Evolutionary conservation across 2,329 filamentous ascomycete species (phyloP), one percentile per base, ranked within the genome.

Genomic region (Paecilomyces variotii): DNA sequence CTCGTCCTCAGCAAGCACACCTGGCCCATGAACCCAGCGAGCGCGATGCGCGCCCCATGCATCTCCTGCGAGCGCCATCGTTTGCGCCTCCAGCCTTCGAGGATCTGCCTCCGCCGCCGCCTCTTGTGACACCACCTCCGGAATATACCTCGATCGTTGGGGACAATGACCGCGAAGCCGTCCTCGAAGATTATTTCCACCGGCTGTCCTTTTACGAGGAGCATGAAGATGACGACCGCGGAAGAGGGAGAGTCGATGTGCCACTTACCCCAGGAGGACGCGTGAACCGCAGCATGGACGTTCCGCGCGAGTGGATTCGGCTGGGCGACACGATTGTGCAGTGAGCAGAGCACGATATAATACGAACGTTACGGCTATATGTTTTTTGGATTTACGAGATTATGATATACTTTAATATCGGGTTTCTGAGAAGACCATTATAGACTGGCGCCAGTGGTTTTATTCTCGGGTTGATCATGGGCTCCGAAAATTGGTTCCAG

Each of bases 41-140:
- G 27, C 71, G 77, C 56, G 68, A 75, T 55, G 75, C 80, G 6
- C 83, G 91, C 4, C 91, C 92, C 0, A 95, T 96, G 56, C 92
- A 96, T 71, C 81, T 96, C 1, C 76, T 96, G 32, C 86, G 92
- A 26, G 83, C 85, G 4, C 92, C 92, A 0, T 95, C 90, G 0
- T 96, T 91, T 76, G 91, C 91, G 60, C 92, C 92, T 1, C 91
- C 92, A 0, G 85, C 90, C 0, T 96, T 96, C 68, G 87, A 94
- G 61, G 90, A 90, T 4, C 88, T 95, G 56, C 82, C 86, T 4
- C 86, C 89, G 0, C 89, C 90, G 3, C 88, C 88, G 55, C 85
- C 87, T 0, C 72, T 89, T 14, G 79, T 89, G 63, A 95, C 91
- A 0, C 91, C 91, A 1, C 92, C 92, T 6, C 92, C 92, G 0